phyloP scores from a whole-genome alignment of 768 basidiomycete species.

The Agrocybe chaxingu region DNA sequence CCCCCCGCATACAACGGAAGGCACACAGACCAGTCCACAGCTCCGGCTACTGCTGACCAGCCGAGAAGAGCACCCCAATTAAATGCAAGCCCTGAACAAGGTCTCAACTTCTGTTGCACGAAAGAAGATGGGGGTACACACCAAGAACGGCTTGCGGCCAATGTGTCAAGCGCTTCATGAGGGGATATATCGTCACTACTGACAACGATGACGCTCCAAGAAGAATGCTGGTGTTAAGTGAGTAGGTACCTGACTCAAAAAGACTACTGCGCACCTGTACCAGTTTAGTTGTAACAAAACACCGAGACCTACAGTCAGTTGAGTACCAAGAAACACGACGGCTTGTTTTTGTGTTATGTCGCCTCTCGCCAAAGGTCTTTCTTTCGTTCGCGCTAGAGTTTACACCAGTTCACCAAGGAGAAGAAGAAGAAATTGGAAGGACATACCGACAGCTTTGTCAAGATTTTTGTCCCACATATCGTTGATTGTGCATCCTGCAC shows the following conservation, averaged over 20 bases:
- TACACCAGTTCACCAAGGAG: neutral
- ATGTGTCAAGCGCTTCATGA: conserved; percentile 96
- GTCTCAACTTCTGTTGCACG: neutral
- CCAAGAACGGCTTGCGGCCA: conserved; percentile 98
- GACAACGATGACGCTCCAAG: conserved; percentile 90
- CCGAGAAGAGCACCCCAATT: conserved; percentile 97
- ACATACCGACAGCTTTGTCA: conserved; percentile 86
- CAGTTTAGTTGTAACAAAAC: conserved; percentile 89
- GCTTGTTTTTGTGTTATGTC: conserved; percentile 78
- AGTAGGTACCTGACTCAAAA: neutral
- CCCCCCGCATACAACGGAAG: conserved; percentile 89
- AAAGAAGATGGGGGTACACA: conserved; percentile 28
- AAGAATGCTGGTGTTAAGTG: conserved; percentile 56
- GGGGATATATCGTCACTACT: conserved; percentile 84
- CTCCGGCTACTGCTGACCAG: conserved; percentile 89
- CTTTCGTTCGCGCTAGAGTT: conserved; percentile 71
- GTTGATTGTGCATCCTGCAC: conserved; percentile 98
- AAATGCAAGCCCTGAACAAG: conserved; percentile 75
- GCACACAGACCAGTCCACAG: conserved; percentile 78
- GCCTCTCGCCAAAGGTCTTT: conserved; percentile 83
- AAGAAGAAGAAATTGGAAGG: neutral
- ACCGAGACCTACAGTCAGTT: conserved; percentile 79
- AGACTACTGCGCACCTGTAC: conserved; percentile 65
- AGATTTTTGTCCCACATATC: conserved; percentile 97
- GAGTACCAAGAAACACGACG: conserved; percentile 74